phyloP scores from a whole-genome alignment of 2,329 filamentous ascomycete species.

The Parastagonospora nodorum region DNA sequence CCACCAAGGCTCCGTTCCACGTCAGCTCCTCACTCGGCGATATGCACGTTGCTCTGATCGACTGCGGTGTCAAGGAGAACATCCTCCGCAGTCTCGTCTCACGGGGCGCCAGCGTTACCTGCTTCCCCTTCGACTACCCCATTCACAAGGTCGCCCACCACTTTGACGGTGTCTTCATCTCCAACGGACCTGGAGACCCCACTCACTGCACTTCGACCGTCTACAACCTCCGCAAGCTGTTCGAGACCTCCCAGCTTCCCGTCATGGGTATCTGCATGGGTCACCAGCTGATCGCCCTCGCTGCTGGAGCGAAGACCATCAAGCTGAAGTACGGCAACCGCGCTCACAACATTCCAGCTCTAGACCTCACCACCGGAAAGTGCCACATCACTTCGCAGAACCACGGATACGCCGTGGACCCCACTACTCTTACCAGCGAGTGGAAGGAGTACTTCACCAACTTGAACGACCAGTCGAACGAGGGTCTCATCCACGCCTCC shows the following conservation, averaged over 20 bases:
- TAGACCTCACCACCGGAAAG: conserved; percentile 92
- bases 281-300: conserved; percentile 92
- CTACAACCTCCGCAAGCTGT: conserved; percentile 87
- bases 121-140: conserved; percentile 95
- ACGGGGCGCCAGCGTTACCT: conserved; percentile 89
- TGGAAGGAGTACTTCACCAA: conserved; percentile 99
- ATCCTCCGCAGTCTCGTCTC: conserved; percentile 92
- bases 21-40: conserved; percentile 82
- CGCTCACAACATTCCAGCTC: conserved; percentile 95
- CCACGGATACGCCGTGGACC: conserved; percentile 95
- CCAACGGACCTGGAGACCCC: conserved; percentile 96
- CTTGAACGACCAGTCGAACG: conserved; percentile 95
- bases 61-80: conserved; percentile 99
- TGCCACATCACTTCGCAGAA: conserved; percentile 99
- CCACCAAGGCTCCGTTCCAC: conserved; percentile 97
- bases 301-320: conserved; percentile 84
- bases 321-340: conserved; percentile 99
- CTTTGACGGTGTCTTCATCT: conserved; percentile 99
- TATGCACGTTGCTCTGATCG: conserved; percentile 90
- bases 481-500: conserved; percentile 95
- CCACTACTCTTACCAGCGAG: conserved; percentile 76
- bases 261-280: conserved; percentile 98
- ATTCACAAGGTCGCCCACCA: conserved; percentile 98
- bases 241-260: conserved; percentile 87
- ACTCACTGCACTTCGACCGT: conserved; percentile 95